Percentiles rank a stretch among this genome's conserved stretches.
These are phyloP conservation scores for Ascochyta lentis DNA, from an alignment of 2,329 filamentous ascomycete species.

Conservation along the genomic window DNA sequence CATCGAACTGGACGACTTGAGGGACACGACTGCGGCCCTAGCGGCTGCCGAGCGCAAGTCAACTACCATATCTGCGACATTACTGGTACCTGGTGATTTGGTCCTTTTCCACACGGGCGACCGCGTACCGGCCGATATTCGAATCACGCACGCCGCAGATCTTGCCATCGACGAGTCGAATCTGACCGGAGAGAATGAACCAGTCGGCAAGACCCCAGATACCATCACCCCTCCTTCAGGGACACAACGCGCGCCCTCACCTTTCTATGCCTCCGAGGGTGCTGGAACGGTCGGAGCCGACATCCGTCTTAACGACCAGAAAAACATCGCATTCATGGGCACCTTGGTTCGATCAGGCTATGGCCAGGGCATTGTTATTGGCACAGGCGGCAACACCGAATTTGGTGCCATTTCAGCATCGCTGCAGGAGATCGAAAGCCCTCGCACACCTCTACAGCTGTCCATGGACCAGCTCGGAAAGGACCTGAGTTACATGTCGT, in stretches of 20 bases:
- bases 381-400: conserved; percentile 90
- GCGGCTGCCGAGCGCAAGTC: conserved; percentile 74
- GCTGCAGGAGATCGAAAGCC: conserved; percentile 92
- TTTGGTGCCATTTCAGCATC: conserved; percentile 97
- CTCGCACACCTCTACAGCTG: conserved; percentile 88
- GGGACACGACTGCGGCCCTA: conserved; percentile 64
- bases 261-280: conserved; percentile 65
- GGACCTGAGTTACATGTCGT: conserved; percentile 95
- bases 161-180: conserved; percentile 97
- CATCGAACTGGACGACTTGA: conserved; percentile 58
- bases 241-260: conserved; percentile 57
- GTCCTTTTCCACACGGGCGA: conserved; percentile 96
- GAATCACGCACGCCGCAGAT: conserved; percentile 88
- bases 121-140: conserved; percentile 93
- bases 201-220: conserved; percentile 78
- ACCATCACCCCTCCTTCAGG: conserved; percentile 56
- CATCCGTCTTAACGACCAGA: conserved; percentile 73
- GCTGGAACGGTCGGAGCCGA: conserved; percentile 68
- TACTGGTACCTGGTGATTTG: conserved; percentile 90
- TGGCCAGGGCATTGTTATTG: conserved; percentile 95
- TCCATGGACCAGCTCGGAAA: conserved; percentile 98
- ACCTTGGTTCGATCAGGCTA: conserved; percentile 94
- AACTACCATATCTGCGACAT: conserved; percentile 82
- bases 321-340: conserved; percentile 98
- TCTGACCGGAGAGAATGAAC: conserved; percentile 94